Base-by-base conservation (phyloP, 768 basidiomycete species). In the Amanita rubescens region DNA sequence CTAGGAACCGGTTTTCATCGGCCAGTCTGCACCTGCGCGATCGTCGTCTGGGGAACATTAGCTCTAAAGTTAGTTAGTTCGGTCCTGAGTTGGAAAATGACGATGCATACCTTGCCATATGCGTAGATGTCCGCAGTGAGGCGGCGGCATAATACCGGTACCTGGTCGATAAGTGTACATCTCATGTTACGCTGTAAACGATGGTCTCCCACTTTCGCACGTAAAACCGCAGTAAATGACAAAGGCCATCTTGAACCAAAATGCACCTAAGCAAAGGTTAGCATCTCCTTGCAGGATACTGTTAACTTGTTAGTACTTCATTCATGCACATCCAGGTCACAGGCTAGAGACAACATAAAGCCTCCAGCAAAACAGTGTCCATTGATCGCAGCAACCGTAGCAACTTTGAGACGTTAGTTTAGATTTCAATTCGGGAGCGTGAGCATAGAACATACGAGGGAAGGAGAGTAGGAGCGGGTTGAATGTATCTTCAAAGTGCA, bases 241-340 rank as follows among this genome's bases (percentile, higher is more conserved):
- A 79, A 71, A 0, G 93, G 92, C 75, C 88, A 84, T 0, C 81
- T 72, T 8, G 91, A 90, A 48, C 90, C 90, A 60, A 94, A 93
- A 63, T 86, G 83, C 39, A 93, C 71, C 85, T 89, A 55, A 20
- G 24, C 17, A 34, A 39, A 11, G 12, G 37, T 12, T 22, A 32
- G 55, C 22, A 22, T 46, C 35, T 25, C 37, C 25, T 43, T 17
- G 25, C 25, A n/a, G 45, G 10, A 25, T 7, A 3, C 6, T 22
- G 6, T 44, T 37, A 48, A 22, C 17, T 22, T 25, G 19, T 11
- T 37, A 41, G 62, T 63, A 89, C 87, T 73, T 95, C 94, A 63
- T 95, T 97, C 93, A 96, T 95, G 65, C 85, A 90, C 49, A 90
- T 69, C 87, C 91, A 94, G 94, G 67, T 96, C 93, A 65, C 90